Conservation (phyloP, 345 rosid genomes). For the Eucalyptus curtisii region DNA sequence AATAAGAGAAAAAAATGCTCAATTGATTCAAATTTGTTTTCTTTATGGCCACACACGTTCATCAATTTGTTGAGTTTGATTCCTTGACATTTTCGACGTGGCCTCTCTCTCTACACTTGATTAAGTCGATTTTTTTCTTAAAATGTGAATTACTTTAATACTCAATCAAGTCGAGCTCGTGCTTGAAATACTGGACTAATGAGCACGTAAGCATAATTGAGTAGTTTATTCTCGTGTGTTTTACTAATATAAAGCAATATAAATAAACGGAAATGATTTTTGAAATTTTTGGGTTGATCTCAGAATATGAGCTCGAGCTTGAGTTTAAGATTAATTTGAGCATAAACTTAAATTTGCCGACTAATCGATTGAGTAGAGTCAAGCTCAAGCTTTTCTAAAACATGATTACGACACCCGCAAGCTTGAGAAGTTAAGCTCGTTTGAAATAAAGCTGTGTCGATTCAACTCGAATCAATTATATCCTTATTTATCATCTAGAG, state of each 20-base stretch:
- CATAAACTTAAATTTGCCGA: not conserved
- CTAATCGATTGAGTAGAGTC: not conserved
- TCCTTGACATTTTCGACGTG: not conserved
- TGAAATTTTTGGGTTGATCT: not conserved
- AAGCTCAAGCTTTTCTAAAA: not conserved
- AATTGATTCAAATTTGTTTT: not conserved
- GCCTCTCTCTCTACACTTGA: not conserved
- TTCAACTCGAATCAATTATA: not conserved
- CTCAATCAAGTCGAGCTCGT: not conserved
- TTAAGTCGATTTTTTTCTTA: not conserved
- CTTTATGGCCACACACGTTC: not conserved
- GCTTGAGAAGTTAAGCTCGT: not conserved
- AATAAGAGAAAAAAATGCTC: not conserved
- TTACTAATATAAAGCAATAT: not conserved
- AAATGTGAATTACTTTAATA: not conserved
- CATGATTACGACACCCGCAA: not conserved
- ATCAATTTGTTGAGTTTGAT: not conserved
- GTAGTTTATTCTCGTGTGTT: not conserved
- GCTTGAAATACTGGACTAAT: not conserved
- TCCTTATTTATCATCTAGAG: not conserved
- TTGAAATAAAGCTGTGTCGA: rapidly evolving
- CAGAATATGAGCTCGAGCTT: not conserved
- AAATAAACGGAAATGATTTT: not conserved
- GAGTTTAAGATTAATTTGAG: not conserved
- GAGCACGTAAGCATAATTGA: not conserved